A percentile compares a stretch with the other conserved stretches of the same genome.
These are phyloP conservation scores for Pseudogymnoascus sp. DNA, from an alignment of 2,329 filamentous ascomycete genomes.

Conservation along the genomic window DNA sequence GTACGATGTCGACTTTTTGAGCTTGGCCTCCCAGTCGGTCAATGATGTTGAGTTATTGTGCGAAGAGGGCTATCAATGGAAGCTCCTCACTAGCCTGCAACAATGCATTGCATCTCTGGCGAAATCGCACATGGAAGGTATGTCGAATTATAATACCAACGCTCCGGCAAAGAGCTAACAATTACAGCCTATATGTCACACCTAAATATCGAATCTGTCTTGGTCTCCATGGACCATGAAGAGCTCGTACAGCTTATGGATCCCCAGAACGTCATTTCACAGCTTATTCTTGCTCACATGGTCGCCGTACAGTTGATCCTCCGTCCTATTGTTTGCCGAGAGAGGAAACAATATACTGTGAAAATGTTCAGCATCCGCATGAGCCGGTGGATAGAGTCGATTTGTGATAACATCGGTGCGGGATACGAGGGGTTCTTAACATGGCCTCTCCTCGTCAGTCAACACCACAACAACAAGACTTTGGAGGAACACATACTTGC, in stretches of 20 bases:
- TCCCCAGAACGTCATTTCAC: conserved; percentile 8
- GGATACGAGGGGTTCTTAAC: not conserved
- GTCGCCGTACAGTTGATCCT: not conserved
- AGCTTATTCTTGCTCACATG: conserved; percentile 8
- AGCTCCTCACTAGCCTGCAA: not conserved
- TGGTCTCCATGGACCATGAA: conserved; percentile 6
- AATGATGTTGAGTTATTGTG: not conserved
- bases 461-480: not conserved
- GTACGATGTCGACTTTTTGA: not conserved
- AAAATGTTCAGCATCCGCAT: conserved; percentile 16
- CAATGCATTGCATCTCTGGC: not conserved
- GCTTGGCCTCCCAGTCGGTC: not conserved
- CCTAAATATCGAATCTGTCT: conserved; percentile 1
- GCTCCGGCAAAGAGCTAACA: not conserved
- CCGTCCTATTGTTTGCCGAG: conserved; percentile 7
- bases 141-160: not conserved
- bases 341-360: conserved; percentile 16
- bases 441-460: conserved; percentile 6
- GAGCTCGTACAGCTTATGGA: conserved; percentile 8
- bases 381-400: conserved; percentile 14
- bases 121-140: not conserved
- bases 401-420: conserved; percentile 4
- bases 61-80: not conserved
- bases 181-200: not conserved
- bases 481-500: not conserved